Evolutionary conservation across 345 rosid genomes (phyloP).

Genomic region (Luvunga scandens): DNA sequence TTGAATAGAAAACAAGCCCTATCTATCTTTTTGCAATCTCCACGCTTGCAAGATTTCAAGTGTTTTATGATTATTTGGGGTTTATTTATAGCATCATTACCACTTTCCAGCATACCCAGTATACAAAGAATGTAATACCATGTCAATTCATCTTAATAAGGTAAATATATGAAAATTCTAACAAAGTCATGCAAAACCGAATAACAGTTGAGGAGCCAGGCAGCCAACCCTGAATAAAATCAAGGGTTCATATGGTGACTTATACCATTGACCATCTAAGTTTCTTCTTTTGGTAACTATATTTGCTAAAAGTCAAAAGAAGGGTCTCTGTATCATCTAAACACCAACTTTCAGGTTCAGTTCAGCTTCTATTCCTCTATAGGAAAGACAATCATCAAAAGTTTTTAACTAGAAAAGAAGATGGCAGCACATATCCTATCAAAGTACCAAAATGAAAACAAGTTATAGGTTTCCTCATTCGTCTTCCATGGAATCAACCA

Average conservation of each 20-base stretch:
- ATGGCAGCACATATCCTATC: background rate
- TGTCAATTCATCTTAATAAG: background rate
- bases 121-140: background rate
- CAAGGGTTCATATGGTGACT: background rate
- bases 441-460: background rate
- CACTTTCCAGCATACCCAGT: background rate
- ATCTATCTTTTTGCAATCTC: background rate
- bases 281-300: background rate
- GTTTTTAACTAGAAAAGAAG: background rate
- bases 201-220: background rate
- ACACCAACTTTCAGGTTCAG: no score
- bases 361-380: background rate
- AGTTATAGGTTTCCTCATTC: background rate
- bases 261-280: background rate
- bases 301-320: background rate
- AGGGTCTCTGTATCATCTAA: background rate
- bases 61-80: background rate
- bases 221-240: background rate
- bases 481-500: background rate
- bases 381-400: background rate
- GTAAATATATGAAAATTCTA: background rate
- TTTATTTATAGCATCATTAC: background rate
- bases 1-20: background rate
- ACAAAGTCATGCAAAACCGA: background rate
- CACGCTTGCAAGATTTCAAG: background rate